phyloP scores from a whole-genome alignment of 805 yeast species.

The Jamesozyma lodderae region DNA sequence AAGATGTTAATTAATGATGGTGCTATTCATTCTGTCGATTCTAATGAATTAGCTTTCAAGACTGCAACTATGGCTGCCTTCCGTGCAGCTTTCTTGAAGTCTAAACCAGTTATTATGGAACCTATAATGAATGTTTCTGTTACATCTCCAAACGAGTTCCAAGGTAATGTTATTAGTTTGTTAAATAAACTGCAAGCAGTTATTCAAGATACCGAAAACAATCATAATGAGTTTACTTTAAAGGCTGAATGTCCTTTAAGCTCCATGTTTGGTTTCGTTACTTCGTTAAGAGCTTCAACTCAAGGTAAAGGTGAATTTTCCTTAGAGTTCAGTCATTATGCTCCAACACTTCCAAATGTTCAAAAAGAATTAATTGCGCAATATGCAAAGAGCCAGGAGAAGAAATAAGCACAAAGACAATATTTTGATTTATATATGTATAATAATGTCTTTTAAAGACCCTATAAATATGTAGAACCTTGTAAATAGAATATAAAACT shows the following conservation, averaged over 20 bases:
- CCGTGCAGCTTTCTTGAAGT: constrained; percentile 76
- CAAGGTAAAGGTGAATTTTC: constrained; percentile 99
- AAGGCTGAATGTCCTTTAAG: constrained; percentile 94
- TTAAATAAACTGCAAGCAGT: constrained; percentile 88
- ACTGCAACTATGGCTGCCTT: constrained; percentile 89
- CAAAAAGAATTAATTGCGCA: constrained; percentile 87
- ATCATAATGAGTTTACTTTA: constrained; percentile 87
- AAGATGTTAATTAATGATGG: constrained; percentile 94
- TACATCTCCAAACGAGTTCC: constrained; percentile 94
- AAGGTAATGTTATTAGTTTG: constrained; percentile 83
- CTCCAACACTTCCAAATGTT: constrained; percentile 82
- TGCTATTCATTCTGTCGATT: constrained; percentile 94
- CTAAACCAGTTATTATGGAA: constrained; percentile 84
- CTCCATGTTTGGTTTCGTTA: constrained; percentile 93
- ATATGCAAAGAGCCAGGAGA: constrained; percentile 42
- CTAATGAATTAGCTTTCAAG: constrained; percentile 90
- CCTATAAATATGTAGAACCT: constrained; percentile 1
- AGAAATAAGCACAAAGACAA: constrained; percentile 16
- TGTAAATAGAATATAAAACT: constrained; percentile 4
- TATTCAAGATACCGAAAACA: constrained; percentile 89
- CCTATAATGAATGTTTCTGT: constrained; percentile 93
- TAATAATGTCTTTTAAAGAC: neutral
- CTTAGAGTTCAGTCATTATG: constrained; percentile 85
- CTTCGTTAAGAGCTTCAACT: constrained; percentile 88
- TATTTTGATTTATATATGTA: neutral